phyloP scores from a whole-genome alignment of 1,139 yeast genomes.

The Williopsis jadinii region DNA sequence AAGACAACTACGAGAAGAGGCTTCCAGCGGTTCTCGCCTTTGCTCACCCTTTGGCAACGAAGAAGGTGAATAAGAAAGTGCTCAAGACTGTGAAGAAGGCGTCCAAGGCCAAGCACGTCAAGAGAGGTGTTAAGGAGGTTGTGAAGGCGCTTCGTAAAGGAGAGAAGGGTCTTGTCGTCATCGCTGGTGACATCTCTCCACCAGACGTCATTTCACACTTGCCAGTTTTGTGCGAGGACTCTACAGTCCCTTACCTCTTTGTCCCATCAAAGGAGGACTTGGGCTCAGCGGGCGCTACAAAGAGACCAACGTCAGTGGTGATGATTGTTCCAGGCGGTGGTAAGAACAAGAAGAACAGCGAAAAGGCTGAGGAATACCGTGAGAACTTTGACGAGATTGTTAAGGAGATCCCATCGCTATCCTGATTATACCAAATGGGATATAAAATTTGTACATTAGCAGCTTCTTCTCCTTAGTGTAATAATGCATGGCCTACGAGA shows the following conservation, averaged over 20 bases:
- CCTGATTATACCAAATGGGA: neutral
- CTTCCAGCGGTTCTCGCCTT: slow-evolving; percentile 87
- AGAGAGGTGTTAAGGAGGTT: slow-evolving; percentile 98
- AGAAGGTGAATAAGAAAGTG: slow-evolving; percentile 91
- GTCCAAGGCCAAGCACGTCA: slow-evolving; percentile 95
- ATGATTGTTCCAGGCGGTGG: slow-evolving; percentile 98
- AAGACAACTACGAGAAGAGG: slow-evolving; percentile 86
- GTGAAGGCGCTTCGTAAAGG: slow-evolving; percentile 97
- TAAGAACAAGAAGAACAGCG: slow-evolving; percentile 74
- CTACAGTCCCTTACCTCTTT: slow-evolving; percentile 82
- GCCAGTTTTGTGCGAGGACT: slow-evolving; percentile 95
- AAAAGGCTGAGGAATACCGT: slow-evolving; percentile 80
- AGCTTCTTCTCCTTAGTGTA: no score
- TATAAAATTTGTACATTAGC: slow-evolving; percentile 4
- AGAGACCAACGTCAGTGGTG: slow-evolving; percentile 97
- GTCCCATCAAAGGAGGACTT: slow-evolving; percentile 96
- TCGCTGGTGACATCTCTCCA: slow-evolving; percentile 98
- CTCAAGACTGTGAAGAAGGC: slow-evolving; percentile 95
- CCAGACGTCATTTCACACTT: slow-evolving; percentile 95
- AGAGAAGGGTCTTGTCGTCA: slow-evolving; percentile 90
- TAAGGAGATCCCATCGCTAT: slow-evolving; percentile 56
- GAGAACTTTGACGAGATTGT: slow-evolving; percentile 91
- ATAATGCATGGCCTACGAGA: no score
- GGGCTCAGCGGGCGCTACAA: slow-evolving; percentile 98
- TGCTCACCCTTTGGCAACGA: slow-evolving; percentile 93